Base-by-base conservation (phyloP, 2,329 filamentous ascomycete genomes). In the Esteya vermicola region DNA sequence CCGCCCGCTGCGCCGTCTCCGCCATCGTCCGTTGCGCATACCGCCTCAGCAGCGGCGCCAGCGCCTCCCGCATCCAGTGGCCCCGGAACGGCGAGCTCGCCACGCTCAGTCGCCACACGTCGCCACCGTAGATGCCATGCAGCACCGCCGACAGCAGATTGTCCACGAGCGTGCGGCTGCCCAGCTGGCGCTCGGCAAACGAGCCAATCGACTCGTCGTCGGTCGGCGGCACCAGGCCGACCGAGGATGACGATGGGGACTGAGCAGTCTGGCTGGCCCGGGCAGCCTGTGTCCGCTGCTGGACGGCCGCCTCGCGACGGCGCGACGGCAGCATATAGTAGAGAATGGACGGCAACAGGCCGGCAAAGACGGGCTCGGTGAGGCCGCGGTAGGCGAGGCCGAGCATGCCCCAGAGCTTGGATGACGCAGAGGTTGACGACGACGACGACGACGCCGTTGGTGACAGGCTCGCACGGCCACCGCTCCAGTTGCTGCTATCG, bases 91-190 rank as follows among this genome's bases (percentile, higher is more conserved):
- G 39, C 41, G 45, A 45, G 41, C 47, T 48, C 25, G 40, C 45
- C 30, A 80, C 54, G 57, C 86, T 94, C 38, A 96, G 64, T 53
- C 80, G 70, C 55, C 83, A 76, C 36, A 93, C 75, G 58, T 95
- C 83, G 6, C 91, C 91, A 19, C 88, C 91, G 57, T 93, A 94
- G 43, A 96, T 85, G 32, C 91, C 91, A 57, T 96, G 91, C 39
- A 85, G 52, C 53, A 77, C 61, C 38, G 79, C 85, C 6, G 85
- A 94, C 7, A 76, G 59, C 16, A 94, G 40, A 50, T 93, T 88
- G 49, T 91, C 68, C 13, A 75, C 75, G 7, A 82, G 47, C 26
- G 64, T 56, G 19, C 66, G 62, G 33, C 68, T 21, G n/a, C 58
- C 58, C 14, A 78, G 55, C 8, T 74, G 58, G 23, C 75, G 62